Evolutionary conservation across 768 basidiomycete species (phyloP), one percentile per base, ranked within the genome.

Genomic region (Hortiboletus campestris): DNA sequence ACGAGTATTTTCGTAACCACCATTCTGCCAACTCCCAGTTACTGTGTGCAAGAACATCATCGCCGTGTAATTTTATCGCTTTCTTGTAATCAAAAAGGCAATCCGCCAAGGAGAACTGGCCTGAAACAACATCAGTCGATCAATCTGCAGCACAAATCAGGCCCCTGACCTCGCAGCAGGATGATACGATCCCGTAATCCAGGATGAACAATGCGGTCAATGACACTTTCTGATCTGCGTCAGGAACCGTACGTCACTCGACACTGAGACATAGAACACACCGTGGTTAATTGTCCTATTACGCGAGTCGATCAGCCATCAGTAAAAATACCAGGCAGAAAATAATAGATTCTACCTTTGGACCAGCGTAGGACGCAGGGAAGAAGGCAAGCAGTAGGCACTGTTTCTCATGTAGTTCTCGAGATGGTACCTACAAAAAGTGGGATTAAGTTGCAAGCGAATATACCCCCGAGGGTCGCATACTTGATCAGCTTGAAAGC

Each of bases 121-220:
- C 90, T 93, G 59, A 5, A 42, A 57, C 22, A 38, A 49, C 8
- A n/a, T 63, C 43, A 65, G 51, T 25, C 17, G 16, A 42, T 29
- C 29, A 42, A 49, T 46, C 22, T n/a, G 29, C 46, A 14, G 17
- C n/a, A 28, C 40, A 46, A 17, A 69, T 77, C 49, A 67, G 7
- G 17, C 10, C 16, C 12, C 59, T 31, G 6, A 88, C 94, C 89
- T 76, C 92, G 81, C 34, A 93, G 74, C 17, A 96, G 77, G 62
- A 98, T 97, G 80, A 96, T 88, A 34, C 92, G 82, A 63, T 97
- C 94, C 35, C 95, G 83, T 53, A 98, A 76, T 63, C 93, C 89
- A 45, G 95, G 90, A 72, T 94, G 91, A 55, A 92, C 80, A 45
- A 97, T 85, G 43, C 86, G 84, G 69, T 97, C 94, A 63, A 97